Evolutionary conservation across 169 alveolate species (phyloP).

Genomic region (Eimeria praecox): DNA sequence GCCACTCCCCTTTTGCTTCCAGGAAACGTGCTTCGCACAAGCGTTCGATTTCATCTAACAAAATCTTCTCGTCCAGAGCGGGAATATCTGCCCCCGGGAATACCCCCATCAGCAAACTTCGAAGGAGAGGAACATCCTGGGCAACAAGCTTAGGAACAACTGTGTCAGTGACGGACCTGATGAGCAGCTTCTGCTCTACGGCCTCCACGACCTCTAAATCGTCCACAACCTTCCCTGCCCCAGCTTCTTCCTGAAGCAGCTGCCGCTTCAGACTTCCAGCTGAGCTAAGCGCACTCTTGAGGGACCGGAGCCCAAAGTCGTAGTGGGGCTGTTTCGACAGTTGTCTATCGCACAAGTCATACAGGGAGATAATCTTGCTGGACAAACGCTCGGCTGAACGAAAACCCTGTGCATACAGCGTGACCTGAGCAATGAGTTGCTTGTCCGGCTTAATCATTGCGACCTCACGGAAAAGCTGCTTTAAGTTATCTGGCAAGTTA

Average conservation of each 20-base stretch:
- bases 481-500: constrained; percentile 97
- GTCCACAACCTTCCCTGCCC: constrained; percentile 30
- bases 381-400: constrained; percentile 95
- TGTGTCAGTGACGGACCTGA: constrained; percentile 97
- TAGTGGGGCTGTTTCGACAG: constrained; percentile 97
- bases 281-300: constrained; percentile 96
- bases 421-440: constrained; percentile 93
- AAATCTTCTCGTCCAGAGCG: constrained; percentile 93
- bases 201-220: constrained; percentile 84
- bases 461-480: constrained; percentile 96
- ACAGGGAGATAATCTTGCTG: constrained; percentile 96
- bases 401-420: constrained; percentile 65
- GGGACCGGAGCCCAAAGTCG: constrained; percentile 99
- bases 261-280: constrained; percentile 97
- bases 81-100: constrained; percentile 97
- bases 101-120: constrained; percentile 96
- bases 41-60: constrained; percentile 87
- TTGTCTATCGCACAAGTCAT: constrained; percentile 97
- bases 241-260: constrained; percentile 83
- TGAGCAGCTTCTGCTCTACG: constrained; percentile 95
- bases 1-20: constrained; percentile 86
- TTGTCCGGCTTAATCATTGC: constrained; percentile 98
- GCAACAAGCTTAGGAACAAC: constrained; percentile 98
- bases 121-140: constrained; percentile 96
- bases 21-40: constrained; percentile 56